These are phyloP conservation scores for Thymus mandschuricus DNA, from an alignment of 257 asterid species.

Conservation along the genomic window DNA sequence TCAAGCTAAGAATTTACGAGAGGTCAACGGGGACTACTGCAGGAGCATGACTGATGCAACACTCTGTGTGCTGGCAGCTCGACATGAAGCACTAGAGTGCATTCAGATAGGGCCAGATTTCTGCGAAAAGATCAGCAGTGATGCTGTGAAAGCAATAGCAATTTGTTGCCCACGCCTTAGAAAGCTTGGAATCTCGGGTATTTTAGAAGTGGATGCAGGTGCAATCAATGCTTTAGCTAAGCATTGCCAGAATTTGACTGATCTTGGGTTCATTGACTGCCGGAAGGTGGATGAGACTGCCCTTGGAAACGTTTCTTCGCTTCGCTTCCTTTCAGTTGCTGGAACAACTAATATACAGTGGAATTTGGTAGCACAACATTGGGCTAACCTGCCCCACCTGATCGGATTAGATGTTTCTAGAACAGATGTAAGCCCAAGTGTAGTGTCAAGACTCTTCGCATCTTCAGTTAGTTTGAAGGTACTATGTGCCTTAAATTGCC, in stretches of 20 bases:
- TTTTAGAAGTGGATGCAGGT: conserved; percentile 65
- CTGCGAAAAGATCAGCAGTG: conserved; percentile 76
- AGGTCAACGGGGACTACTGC: conserved; percentile 74
- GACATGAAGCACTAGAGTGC: conserved; percentile 75
- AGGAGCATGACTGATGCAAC: conserved; percentile 74
- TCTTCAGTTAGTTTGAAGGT: conserved; percentile 62
- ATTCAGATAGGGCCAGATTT: conserved; percentile 84
- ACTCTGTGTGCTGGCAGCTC: conserved; percentile 69
- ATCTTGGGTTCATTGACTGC: conserved; percentile 78
- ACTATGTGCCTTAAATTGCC: conserved; percentile 72
- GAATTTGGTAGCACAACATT: conserved; percentile 52
- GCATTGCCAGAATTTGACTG: conserved; percentile 56
- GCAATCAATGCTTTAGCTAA: conserved; percentile 77
- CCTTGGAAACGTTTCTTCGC: conserved; percentile 55
- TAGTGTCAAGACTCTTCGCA: conserved; percentile 53
- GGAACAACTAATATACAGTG: conserved; percentile 69
- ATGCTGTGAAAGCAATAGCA: conserved; percentile 71
- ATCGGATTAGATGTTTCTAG: conserved; percentile 81
- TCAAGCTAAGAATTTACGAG: conserved; percentile 59
- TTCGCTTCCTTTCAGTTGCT: conserved; percentile 76
- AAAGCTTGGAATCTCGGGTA: conserved; percentile 73
- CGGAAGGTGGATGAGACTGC: conserved; percentile 64
- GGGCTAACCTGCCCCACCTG: conserved; percentile 70
- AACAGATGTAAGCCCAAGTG: conserved; percentile 57
- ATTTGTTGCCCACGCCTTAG: conserved; percentile 63